phyloP scores from a whole-genome alignment of 2,329 filamentous ascomycete genomes.

The Trichophyton benhamiae region DNA sequence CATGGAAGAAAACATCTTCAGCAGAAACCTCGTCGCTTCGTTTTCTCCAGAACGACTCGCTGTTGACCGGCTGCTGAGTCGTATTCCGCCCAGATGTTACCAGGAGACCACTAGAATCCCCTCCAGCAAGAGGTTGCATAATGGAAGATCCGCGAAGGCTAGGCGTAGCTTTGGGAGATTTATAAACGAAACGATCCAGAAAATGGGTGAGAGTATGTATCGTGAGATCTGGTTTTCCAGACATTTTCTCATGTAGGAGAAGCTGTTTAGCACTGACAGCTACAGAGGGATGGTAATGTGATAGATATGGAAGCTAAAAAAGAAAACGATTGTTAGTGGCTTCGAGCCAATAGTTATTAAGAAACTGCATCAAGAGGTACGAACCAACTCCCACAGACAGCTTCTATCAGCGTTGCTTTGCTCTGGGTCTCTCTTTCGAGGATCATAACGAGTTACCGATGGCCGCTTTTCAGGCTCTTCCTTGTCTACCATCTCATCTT shows the following conservation, averaged over 20 bases:
- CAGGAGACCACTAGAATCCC: slow-evolving; percentile 48
- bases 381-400: slow-evolving; percentile 82
- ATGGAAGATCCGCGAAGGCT: slow-evolving; percentile 68
- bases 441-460: slow-evolving; percentile 53
- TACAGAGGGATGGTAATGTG: slow-evolving; percentile 89
- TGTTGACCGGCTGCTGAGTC: slow-evolving; percentile 61
- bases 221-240: slow-evolving; percentile 79
- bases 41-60: slow-evolving; percentile 81
- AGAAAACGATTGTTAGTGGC: neutral
- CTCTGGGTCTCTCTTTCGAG: slow-evolving; percentile 80
- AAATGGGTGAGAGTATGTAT: slow-evolving; percentile 90
- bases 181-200: slow-evolving; percentile 96
- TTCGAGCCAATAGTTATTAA: slow-evolving; percentile 15
- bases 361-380: slow-evolving; percentile 19
- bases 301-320: slow-evolving; percentile 49
- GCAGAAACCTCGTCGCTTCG: slow-evolving; percentile 75
- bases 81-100: slow-evolving; percentile 47
- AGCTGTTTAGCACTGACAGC: slow-evolving; percentile 66
- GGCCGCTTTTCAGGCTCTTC: slow-evolving; percentile 22
- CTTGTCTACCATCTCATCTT: slow-evolving; percentile 23
- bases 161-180: slow-evolving; percentile 63
- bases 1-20: slow-evolving; percentile 96
- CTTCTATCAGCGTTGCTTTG: slow-evolving; percentile 86
- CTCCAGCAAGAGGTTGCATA: slow-evolving; percentile 80
- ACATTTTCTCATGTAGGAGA: slow-evolving; percentile 55